phyloP scores from a whole-genome alignment of 2,329 filamentous ascomycete species.

The Hypoxylon sp. region DNA sequence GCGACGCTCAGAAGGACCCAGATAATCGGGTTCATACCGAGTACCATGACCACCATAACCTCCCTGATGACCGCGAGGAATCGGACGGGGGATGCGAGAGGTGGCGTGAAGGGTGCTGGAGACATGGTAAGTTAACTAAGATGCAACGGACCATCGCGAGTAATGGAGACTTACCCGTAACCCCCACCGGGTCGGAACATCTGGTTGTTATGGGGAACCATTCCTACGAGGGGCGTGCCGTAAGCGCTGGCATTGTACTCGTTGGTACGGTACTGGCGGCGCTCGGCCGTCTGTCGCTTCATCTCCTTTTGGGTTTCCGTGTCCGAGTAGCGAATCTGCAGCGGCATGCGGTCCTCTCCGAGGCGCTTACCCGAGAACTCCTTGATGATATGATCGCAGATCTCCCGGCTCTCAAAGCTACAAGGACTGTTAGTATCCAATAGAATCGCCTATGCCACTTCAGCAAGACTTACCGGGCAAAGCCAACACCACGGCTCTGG shows the following conservation, averaged over 20 bases:
- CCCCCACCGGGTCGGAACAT: conserved; percentile 11
- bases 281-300: conserved; percentile 95
- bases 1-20: conserved; percentile 51
- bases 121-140: conserved; percentile 20
- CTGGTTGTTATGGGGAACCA: conserved; percentile 58
- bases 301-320: conserved; percentile 96
- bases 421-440: conserved; percentile 40
- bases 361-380: conserved; percentile 84
- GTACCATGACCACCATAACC: neutral
- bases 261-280: conserved; percentile 93
- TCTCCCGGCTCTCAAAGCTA: conserved; percentile 89
- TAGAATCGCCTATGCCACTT: conserved; percentile 10
- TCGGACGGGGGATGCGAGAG: neutral
- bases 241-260: conserved; percentile 88
- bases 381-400: conserved; percentile 89
- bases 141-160: conserved; percentile 1
- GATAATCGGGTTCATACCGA: conserved; percentile 50
- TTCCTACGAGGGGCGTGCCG: conserved; percentile 70
- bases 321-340: conserved; percentile 96
- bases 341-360: conserved; percentile 82
- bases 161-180: conserved; percentile 37
- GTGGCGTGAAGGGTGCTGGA: conserved; percentile 11
- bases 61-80: conserved; percentile 5
- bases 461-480: conserved; percentile 78
- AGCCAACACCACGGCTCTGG: conserved; percentile 95